Percentiles rank a stretch among this genome's conserved stretches.
Conservation (phyloP, 2,329 filamentous ascomycete species). For the Fusarium pseudocircinatum region DNA sequence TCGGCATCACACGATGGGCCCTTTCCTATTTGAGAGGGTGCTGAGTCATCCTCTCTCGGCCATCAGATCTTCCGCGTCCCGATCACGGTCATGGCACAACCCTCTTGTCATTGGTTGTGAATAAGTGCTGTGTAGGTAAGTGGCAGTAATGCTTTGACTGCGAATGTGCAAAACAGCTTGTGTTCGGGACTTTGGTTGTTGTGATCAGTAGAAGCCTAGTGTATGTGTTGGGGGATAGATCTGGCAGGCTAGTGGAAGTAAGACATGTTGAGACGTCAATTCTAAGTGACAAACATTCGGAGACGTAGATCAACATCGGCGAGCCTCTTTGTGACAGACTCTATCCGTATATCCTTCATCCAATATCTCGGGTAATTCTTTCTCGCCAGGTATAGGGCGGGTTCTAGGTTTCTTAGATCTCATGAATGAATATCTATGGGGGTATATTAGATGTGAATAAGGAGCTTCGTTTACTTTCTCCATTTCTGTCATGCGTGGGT, state of each 20-base stretch:
- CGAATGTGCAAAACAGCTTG: not conserved
- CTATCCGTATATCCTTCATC: not conserved
- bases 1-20: slow-evolving; percentile 44
- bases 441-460: slow-evolving; percentile 1
- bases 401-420: not conserved
- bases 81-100: not conserved
- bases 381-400: not conserved
- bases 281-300: not conserved
- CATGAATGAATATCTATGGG: not conserved
- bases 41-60: slow-evolving; percentile 41
- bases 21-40: slow-evolving; percentile 36
- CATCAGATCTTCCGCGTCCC: slow-evolving; percentile 37
- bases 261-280: not conserved
- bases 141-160: not conserved
- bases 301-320: not conserved
- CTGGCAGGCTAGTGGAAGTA: not conserved
- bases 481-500: not conserved
- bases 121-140: not conserved
- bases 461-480: not conserved
- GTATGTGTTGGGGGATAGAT: not conserved
- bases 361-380: not conserved
- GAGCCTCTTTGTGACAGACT: not conserved
- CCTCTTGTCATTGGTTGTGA: slow-evolving; percentile 4
- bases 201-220: not conserved
- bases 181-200: not conserved